phyloP scores from a whole-genome alignment of 345 rosid genomes.

The Eucalyptus microcorys region DNA sequence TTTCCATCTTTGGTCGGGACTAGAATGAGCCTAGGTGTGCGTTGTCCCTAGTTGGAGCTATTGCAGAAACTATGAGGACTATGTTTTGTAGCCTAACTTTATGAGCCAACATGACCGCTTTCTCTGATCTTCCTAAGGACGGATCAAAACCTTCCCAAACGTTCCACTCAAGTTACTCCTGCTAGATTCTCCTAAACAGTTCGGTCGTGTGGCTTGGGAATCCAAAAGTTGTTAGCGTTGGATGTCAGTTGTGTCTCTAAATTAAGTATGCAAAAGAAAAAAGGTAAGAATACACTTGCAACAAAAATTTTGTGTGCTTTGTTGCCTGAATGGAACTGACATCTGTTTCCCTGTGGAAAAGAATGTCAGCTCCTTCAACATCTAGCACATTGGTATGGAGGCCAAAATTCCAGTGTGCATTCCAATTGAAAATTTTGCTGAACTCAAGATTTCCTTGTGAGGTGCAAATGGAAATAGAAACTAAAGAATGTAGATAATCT shows the following conservation, averaged over 20 bases:
- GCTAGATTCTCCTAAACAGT: not conserved
- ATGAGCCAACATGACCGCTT: not conserved
- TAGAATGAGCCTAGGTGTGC: fast-evolving
- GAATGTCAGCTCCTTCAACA: not conserved
- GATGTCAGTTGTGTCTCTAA: not conserved
- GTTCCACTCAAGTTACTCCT: not conserved
- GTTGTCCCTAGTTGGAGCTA: not conserved
- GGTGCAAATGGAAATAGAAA: not conserved
- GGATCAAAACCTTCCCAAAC: not conserved
- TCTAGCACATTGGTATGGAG: fast-evolving
- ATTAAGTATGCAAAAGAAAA: not conserved
- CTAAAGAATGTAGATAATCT: not conserved
- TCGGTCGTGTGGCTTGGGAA: fast-evolving
- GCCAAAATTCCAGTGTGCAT: not conserved
- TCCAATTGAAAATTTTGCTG: not conserved
- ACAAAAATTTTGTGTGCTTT: not conserved
- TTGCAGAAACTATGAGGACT: not conserved
- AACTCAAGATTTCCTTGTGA: not conserved
- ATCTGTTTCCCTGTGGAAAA: not conserved
- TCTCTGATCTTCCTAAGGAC: not conserved
- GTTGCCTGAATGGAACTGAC: not conserved
- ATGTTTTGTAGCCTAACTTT: not conserved
- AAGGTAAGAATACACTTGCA: not conserved
- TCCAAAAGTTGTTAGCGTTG: not conserved
- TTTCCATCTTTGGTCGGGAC: not conserved